These are phyloP conservation scores for Musa beccarii DNA, from an alignment of 176 grass and related monocot genomes.

Conservation along the genomic window DNA sequence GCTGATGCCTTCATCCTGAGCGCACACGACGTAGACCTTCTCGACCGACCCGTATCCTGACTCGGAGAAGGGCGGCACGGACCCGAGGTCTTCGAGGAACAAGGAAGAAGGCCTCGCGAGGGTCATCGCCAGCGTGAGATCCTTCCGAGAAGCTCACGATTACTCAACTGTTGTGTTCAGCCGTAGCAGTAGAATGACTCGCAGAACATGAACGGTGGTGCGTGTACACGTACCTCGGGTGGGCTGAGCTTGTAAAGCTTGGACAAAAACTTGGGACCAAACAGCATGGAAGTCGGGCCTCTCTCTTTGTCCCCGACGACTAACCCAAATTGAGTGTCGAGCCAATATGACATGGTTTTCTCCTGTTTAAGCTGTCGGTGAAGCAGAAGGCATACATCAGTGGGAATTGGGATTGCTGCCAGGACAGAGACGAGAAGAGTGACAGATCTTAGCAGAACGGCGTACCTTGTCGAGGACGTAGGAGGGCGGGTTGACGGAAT, in stretches of 20 bases:
- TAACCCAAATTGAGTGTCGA: constrained; percentile 50
- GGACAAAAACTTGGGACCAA: constrained; percentile 33
- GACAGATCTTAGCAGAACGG: not conserved
- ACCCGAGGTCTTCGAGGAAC: constrained; percentile 42
- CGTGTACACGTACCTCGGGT: constrained; percentile 36
- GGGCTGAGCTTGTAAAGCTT: constrained; percentile 37
- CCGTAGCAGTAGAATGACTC: too few relatives aligned
- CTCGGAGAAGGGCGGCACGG: constrained; percentile 25
- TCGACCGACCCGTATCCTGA: constrained; percentile 45
- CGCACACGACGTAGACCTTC: constrained; percentile 44
- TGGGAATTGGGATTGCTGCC: not conserved
- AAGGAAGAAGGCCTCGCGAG: constrained; percentile 41
- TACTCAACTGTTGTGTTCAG: not conserved
- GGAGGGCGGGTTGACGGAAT: constrained; percentile 27
- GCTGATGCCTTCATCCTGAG: constrained; percentile 32
- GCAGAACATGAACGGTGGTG: too few relatives aligned
- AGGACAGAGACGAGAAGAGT: too few relatives aligned
- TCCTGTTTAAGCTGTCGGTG: constrained; percentile 9
- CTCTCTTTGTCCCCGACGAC: constrained; percentile 33
- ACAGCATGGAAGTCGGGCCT: constrained; percentile 27
- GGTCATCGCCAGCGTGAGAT: constrained; percentile 37
- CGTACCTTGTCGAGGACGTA: constrained; percentile 39
- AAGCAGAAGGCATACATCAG: not conserved
- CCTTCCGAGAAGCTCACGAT: constrained; percentile 23
- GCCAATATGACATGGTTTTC: constrained; percentile 31